Base-by-base conservation (phyloP, 371 early-diverging fungal genomes). In the Mycotypha africana region DNA sequence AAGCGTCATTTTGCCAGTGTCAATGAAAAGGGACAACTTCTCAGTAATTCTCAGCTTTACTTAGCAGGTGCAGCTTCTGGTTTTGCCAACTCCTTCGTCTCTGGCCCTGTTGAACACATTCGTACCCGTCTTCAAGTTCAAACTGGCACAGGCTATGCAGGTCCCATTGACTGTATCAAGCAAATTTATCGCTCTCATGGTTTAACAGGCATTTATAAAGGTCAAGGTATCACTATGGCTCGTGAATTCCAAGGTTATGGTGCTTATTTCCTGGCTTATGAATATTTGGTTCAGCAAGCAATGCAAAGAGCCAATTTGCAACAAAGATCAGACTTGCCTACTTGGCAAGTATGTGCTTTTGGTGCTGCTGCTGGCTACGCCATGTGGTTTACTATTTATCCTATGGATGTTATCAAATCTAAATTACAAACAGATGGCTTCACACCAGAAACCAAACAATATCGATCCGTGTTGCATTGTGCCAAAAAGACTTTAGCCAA, bases 61-160 rank as follows among this genome's bases (percentile, higher is more conserved):
- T 33, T 83, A 15, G 82, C 89, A 9, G 93, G 93, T 43, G 88
- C 90, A 21, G 75, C 81, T n/a, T n/a, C n/a, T n/a, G n/a, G n/a
- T n/a, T n/a, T n/a, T n/a, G n/a, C n/a, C n/a, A n/a, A n/a, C n/a
- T 82, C 90, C n/a, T 56, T 90, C 31, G 76, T 93, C 2, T 88
- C 87, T 12, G 82, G 79, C 47, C 93, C 92, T 4, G 87, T 93
- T 4, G 93, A 93, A 61, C 88, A 84, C 49, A 89, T 86, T 53
- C 78, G 88, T 60, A 85, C 82, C 16, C 81, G 88, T 48, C 75
- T 88, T 45, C 88, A 88, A 58, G 85, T 85, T 10, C 88, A 88
- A 65, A 81, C 77, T 2, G 64, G 53, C 34, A 58, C 30, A 34
- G 64, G 77, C 38, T 81, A 78, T 68, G 54, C 50, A 39, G 88